These are phyloP conservation scores for Mycena rosella DNA, from an alignment of 768 basidiomycete genomes.

Conservation along the genomic window DNA sequence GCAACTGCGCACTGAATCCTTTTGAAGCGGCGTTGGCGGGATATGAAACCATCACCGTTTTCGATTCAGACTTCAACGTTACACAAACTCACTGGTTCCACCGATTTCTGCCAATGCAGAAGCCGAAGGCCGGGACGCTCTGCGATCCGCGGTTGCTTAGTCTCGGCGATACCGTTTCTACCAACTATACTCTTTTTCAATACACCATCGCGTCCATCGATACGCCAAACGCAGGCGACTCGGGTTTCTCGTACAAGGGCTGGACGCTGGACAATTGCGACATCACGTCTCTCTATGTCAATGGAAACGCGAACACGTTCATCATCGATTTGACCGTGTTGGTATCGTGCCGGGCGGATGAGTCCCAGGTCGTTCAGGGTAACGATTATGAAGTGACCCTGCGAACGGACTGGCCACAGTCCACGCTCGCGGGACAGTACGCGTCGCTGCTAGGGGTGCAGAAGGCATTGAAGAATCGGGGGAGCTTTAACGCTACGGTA, in stretches of 20 bases:
- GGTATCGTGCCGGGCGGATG: constrained; percentile 32
- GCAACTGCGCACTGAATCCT: too few species aligned
- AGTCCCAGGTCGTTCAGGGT: neutral
- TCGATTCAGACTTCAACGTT: constrained; percentile 43
- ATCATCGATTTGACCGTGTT: constrained; percentile 40
- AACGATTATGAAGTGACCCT: constrained; percentile 32
- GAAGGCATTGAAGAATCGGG: constrained; percentile 18
- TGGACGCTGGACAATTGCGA: constrained; percentile 43
- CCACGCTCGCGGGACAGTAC: constrained; percentile 37
- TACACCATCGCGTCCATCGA: constrained; percentile 40
- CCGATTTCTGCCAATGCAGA: constrained; percentile 37
- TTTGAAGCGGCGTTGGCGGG: constrained; percentile 41
- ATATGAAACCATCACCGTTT: constrained; percentile 43
- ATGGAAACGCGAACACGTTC: constrained; percentile 23
- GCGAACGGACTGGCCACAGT: constrained; percentile 35
- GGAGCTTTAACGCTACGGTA: constrained; percentile 24
- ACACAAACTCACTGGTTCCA: constrained; percentile 43
- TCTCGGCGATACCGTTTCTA: constrained; percentile 43
- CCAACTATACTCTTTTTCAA: constrained; percentile 44
- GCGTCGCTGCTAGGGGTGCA: constrained; percentile 33
- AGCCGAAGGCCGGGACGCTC: constrained; percentile 40
- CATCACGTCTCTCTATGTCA: constrained; percentile 38
- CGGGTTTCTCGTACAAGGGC: constrained; percentile 42
- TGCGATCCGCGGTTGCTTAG: constrained; percentile 44
- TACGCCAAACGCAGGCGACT: constrained; percentile 40